Conservation (phyloP, 2,329 filamentous ascomycete genomes). For the Coniochaeta hoffmannii region DNA sequence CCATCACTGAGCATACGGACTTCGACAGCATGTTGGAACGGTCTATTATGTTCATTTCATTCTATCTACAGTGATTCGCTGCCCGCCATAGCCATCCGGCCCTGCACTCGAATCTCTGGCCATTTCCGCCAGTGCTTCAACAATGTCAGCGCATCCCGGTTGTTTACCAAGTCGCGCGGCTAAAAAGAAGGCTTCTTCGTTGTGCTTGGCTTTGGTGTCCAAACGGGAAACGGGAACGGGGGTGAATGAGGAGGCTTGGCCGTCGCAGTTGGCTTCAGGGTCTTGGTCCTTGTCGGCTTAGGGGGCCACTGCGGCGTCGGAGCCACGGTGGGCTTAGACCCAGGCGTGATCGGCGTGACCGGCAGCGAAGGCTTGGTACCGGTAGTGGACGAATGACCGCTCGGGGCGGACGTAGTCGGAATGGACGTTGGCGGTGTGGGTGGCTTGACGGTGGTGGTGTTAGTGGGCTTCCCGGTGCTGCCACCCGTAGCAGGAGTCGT, state of each 20-base stretch:
- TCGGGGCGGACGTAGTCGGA: neutral
- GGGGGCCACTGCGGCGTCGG: neutral
- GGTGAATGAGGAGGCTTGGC: neutral
- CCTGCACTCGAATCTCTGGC: too few species aligned
- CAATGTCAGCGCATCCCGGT: neutral
- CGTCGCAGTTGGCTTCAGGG: neutral
- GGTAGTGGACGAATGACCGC: neutral
- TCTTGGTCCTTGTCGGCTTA: neutral
- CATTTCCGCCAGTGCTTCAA: neutral
- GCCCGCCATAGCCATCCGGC: too few species aligned
- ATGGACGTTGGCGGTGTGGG: neutral
- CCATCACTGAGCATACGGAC: too few species aligned
- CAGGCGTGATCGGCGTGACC: neutral
- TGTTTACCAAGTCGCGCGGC: neutral
- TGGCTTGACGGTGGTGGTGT: neutral
- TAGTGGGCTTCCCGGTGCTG: conserved; percentile 1
- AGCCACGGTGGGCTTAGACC: neutral
- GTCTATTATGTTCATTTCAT: too few species aligned
- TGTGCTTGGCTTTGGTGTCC: neutral
- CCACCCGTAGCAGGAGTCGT: conserved; percentile 1
- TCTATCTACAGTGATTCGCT: too few species aligned
- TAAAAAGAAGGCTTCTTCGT: neutral
- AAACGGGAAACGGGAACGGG: neutral
- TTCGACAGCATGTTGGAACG: too few species aligned
- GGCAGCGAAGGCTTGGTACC: neutral